A percentile compares a stretch with the other conserved stretches of the same genome.
These are phyloP conservation scores for Keithomyces neogunnii DNA, from an alignment of 2,329 filamentous ascomycete genomes.

Conservation along the genomic window DNA sequence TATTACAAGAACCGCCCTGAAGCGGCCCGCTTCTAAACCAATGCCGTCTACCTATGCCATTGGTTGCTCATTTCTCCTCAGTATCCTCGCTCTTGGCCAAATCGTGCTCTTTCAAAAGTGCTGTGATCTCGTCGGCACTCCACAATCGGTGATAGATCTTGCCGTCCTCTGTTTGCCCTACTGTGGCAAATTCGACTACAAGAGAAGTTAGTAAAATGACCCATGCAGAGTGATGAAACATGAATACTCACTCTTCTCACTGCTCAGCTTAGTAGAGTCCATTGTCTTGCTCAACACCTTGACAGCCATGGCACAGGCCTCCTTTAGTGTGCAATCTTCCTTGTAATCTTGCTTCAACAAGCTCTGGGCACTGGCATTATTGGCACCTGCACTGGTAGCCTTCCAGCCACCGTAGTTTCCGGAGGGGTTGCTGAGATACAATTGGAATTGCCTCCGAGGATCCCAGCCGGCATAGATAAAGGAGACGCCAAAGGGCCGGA, in stretches of 20 bases:
- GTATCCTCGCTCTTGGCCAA: conserved; percentile 76
- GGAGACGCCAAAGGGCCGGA: conserved; percentile 94
- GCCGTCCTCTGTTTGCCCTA: conserved; percentile 88
- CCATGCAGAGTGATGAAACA: conserved; percentile 10
- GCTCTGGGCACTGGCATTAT: conserved; percentile 96
- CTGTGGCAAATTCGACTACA: conserved; percentile 93
- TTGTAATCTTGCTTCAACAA: conserved; percentile 99
- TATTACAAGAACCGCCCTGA: conserved; percentile 9
- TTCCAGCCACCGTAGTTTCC: conserved; percentile 99
- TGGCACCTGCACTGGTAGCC: conserved; percentile 93
- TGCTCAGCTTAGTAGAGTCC: conserved; percentile 98
- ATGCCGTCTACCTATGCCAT: conserved; percentile 3
- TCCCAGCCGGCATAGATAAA: conserved; percentile 99
- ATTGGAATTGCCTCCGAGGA: conserved; percentile 90
- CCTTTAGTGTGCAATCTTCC: conserved; percentile 91
- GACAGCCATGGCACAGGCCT: conserved; percentile 94
- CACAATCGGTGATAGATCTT: conserved; percentile 98
- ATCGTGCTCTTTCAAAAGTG: conserved; percentile 89
- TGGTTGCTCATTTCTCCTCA: conserved; percentile 49
- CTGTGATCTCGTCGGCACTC: conserved; percentile 93
- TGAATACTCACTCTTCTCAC: conserved; percentile 86
- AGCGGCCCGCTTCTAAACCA: conserved; percentile 6
- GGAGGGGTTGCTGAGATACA: conserved; percentile 97
- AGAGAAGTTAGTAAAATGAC: conserved; percentile 10
- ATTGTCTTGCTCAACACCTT: conserved; percentile 99